These are phyloP conservation scores for Puccinia triticina DNA, from an alignment of 1,284 basidiomycete species.

Conservation along the genomic window DNA sequence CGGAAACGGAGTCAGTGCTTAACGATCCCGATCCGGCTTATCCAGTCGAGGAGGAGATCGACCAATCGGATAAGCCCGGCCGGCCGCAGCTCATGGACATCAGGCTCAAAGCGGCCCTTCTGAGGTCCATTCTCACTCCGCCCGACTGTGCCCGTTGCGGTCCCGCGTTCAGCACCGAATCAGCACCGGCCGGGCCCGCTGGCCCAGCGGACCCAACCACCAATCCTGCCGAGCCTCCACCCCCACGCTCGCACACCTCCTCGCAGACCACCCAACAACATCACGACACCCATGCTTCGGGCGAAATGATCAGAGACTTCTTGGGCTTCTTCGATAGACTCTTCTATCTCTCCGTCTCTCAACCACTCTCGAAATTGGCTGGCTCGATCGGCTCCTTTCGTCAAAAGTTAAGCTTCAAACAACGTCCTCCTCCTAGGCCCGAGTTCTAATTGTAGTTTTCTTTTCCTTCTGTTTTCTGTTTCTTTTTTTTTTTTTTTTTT, in stretches of 20 bases:
- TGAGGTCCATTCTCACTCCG: background rate
- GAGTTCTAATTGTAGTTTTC: constrained; percentile 6
- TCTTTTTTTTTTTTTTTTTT: background rate
- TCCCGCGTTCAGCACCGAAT: background rate
- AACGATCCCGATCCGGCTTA: background rate
- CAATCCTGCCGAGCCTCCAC: background rate
- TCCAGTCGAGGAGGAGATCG: background rate
- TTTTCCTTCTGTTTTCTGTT: background rate
- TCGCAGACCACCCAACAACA: background rate
- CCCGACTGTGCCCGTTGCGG: background rate
- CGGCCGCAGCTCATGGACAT: background rate
- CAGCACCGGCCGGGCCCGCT: background rate
- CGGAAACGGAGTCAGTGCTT: background rate
- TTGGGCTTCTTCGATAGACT: constrained; percentile 13
- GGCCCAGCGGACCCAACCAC: background rate
- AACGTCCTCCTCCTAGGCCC: background rate
- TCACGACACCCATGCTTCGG: background rate
- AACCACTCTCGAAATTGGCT: constrained; percentile 7
- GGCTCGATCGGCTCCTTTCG: background rate
- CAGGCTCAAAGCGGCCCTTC: background rate
- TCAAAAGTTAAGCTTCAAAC: background rate
- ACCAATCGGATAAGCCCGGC: background rate
- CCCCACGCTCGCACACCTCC: background rate
- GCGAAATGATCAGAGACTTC: background rate
- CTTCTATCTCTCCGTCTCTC: background rate